phyloP scores from a whole-genome alignment of 1,139 yeast species.

The Hemisphaericaspora xylofermentans region DNA sequence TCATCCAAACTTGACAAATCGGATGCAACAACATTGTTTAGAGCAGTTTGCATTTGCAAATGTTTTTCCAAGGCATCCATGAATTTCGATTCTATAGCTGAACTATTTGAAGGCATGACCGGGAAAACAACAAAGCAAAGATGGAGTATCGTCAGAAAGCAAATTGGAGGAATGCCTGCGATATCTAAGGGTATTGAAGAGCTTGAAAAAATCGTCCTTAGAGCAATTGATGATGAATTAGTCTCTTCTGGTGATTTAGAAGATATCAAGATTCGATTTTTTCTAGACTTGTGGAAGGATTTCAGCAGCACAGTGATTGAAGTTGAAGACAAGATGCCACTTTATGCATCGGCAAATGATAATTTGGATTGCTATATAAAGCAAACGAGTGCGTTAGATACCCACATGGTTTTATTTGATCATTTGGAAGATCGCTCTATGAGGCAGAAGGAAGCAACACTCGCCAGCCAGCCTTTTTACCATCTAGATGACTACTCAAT shows the following conservation, averaged over 20 bases:
- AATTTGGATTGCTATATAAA: conserved; percentile 31
- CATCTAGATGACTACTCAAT: conserved; percentile 19
- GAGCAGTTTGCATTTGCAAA: conserved; percentile 64
- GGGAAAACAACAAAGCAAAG: conserved; percentile 46
- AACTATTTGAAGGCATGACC: conserved; percentile 37
- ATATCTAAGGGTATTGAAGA: conserved; percentile 52
- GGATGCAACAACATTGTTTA: conserved; percentile 51
- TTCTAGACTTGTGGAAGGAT: conserved; percentile 59
- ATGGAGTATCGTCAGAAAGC: conserved; percentile 63
- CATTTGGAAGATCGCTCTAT: conserved; percentile 49
- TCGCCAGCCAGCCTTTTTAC: conserved; percentile 40
- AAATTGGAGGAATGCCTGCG: conserved; percentile 53
- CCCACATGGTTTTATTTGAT: conserved; percentile 29
- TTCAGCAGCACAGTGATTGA: conserved; percentile 39
- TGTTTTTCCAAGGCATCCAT: conserved; percentile 49
- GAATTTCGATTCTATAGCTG: conserved; percentile 58
- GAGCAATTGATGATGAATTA: conserved; percentile 50
- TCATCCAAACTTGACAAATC: conserved; percentile 33
- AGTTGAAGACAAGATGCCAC: conserved; percentile 34
- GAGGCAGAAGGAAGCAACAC: conserved; percentile 52
- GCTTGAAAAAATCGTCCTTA: conserved; percentile 58
- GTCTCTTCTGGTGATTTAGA: conserved; percentile 47
- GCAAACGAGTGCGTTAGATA: conserved; percentile 19
- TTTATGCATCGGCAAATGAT: conserved; percentile 27
- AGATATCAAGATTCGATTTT: conserved; percentile 45